These are phyloP conservation scores for Colletotrichum noveboracense DNA, from an alignment of 2,329 filamentous ascomycete species.

Conservation along the genomic window DNA sequence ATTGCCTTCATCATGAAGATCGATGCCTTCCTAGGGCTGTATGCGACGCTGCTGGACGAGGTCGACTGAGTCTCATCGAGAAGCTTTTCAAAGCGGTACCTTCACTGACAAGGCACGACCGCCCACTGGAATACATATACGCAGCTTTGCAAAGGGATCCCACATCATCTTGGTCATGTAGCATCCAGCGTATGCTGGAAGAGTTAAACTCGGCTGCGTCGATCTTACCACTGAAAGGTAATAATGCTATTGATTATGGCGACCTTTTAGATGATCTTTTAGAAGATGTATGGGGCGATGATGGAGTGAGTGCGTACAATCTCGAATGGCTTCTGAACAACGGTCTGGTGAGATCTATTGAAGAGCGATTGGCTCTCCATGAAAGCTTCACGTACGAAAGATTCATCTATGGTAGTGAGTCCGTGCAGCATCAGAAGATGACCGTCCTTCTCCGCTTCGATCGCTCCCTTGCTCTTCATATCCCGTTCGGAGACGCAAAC, in stretches of 20 bases:
- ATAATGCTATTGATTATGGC: background rate
- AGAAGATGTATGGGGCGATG: accelerated
- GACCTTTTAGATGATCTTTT: background rate
- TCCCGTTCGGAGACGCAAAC: background rate
- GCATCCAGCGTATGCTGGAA: background rate
- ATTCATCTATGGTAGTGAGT: too few relatives aligned
- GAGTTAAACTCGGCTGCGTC: background rate
- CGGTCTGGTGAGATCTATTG: background rate
- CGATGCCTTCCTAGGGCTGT: background rate
- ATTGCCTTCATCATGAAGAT: background rate
- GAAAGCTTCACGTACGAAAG: background rate
- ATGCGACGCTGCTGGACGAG: background rate
- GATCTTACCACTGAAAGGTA: background rate
- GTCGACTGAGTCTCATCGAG: background rate
- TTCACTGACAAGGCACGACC: background rate
- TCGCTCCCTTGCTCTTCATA: background rate
- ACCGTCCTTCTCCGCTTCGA: background rate
- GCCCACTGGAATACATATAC: background rate
- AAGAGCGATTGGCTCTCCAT: background rate
- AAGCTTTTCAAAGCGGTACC: background rate
- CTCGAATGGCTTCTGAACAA: background rate
- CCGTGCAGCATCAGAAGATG: background rate
- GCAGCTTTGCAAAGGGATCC: background rate
- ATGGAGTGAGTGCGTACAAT: background rate
- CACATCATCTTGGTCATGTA: background rate